Evolutionary conservation across 306 rosid genomes (phyloP).

Genomic region (Cucumis cinereus): DNA sequence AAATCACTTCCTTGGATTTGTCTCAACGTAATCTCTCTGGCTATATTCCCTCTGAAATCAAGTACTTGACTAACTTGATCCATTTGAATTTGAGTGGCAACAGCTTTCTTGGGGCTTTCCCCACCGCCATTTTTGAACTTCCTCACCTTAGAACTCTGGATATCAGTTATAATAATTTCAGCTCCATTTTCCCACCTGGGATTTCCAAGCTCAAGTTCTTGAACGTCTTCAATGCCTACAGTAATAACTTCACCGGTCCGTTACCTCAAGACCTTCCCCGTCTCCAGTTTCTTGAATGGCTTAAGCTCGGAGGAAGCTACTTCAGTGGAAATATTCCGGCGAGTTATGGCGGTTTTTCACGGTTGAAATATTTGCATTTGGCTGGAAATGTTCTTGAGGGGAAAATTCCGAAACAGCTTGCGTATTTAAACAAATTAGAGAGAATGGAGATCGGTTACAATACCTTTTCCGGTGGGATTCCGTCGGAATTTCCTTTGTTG

Average conservation of each 20-base stretch:
- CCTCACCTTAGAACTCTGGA: constrained; percentile 46
- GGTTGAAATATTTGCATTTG: constrained; percentile 39
- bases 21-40: constrained; percentile 78
- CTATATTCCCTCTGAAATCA: constrained; percentile 42
- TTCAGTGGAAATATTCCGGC: constrained; percentile 50
- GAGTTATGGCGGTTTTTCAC: constrained; percentile 39
- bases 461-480: constrained; percentile 41
- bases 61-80: constrained; percentile 33
- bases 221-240: constrained; percentile 57
- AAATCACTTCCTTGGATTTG: constrained; percentile 54
- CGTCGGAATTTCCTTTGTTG: constrained; percentile 33
- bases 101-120: constrained; percentile 45
- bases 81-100: constrained; percentile 72
- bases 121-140: constrained; percentile 45
- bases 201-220: constrained; percentile 67
- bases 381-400: constrained; percentile 72
- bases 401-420: constrained; percentile 43
- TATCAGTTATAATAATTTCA: constrained; percentile 61
- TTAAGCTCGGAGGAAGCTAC: constrained; percentile 93
- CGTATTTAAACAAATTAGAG: constrained; percentile 37
- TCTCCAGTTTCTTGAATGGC: constrained; percentile 55
- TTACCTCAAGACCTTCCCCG: constrained; percentile 39
- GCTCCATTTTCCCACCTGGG: constrained; percentile 70
- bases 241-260: constrained; percentile 72
- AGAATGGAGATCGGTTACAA: constrained; percentile 88